Conservation (phyloP, 352 stramenopile species). For the Phytophthora tubulina region DNA sequence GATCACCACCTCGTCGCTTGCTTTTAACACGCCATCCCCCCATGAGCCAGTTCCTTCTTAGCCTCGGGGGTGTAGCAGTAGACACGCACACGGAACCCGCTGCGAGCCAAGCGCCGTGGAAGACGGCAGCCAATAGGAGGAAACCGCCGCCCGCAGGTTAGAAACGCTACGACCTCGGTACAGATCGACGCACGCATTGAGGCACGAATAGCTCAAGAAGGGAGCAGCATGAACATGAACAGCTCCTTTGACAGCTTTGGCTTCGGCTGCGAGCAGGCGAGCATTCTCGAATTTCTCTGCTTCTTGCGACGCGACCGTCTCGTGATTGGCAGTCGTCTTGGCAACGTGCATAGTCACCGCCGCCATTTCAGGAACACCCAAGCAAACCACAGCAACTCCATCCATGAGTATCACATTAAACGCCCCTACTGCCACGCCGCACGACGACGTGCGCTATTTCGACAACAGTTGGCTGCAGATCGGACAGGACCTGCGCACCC, state of each 20-base stretch:
- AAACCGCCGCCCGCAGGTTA: constrained; percentile 4
- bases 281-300: constrained; percentile 25
- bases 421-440: not conserved
- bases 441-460: constrained; percentile 36
- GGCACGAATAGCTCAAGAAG: constrained; percentile 19
- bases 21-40: constrained; percentile 32
- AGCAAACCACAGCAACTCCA: not conserved
- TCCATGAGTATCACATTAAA: constrained; percentile 22
- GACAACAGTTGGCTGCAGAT: constrained; percentile 34
- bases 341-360: no score
- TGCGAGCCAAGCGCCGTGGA: constrained; percentile 8
- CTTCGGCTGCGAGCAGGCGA: not conserved
- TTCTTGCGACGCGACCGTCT: not conserved
- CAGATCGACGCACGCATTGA: constrained; percentile 13
- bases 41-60: constrained; percentile 2
- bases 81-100: constrained; percentile 23
- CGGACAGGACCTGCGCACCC: constrained; percentile 44
- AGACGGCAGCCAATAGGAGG: constrained; percentile 20
- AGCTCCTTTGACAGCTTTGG: constrained; percentile 22
- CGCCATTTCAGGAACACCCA: not conserved
- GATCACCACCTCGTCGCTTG: constrained; percentile 4
- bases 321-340: not conserved
- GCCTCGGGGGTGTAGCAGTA: not conserved
- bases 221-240: constrained; percentile 4
- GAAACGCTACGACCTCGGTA: constrained; percentile 22